phyloP scores from a whole-genome alignment of 2,329 filamentous ascomycete genomes.

The Zymoseptoria tritici region DNA sequence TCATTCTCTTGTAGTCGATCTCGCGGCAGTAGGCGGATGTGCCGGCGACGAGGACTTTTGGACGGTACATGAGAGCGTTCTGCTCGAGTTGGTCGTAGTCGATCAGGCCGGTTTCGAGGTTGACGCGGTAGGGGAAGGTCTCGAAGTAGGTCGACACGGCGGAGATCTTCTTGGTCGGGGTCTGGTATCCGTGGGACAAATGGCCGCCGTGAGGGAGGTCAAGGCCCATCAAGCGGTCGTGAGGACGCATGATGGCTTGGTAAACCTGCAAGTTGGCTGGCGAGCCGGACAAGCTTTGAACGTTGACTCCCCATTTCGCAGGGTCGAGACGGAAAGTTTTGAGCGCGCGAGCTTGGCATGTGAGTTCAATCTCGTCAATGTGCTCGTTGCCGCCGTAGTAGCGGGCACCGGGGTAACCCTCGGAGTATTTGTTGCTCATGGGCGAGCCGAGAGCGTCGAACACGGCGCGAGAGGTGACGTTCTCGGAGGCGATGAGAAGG shows the following conservation, averaged over 20 bases:
- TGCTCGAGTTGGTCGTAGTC: constrained; percentile 92
- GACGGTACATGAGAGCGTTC: constrained; percentile 83
- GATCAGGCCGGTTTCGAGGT: constrained; percentile 86
- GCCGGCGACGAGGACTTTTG: constrained; percentile 91
- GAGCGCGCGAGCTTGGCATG: constrained; percentile 90
- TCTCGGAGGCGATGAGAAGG: constrained; percentile 97
- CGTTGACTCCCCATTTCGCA: constrained; percentile 96
- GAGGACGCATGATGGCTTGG: constrained; percentile 82
- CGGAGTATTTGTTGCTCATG: constrained; percentile 97
- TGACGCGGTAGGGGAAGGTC: constrained; percentile 91
- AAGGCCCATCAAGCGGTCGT: constrained; percentile 94
- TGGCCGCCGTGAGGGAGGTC: constrained; percentile 95
- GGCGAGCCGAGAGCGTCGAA: constrained; percentile 92
- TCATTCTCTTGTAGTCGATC: constrained; percentile 95
- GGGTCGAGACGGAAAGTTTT: constrained; percentile 81
- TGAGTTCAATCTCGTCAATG: constrained; percentile 91
- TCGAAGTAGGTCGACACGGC: constrained; percentile 98
- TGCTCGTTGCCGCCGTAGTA: constrained; percentile 99
- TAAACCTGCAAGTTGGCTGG: constrained; percentile 77
- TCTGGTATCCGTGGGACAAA: constrained; percentile 95
- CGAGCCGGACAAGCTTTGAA: constrained; percentile 81
- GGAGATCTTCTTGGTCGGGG: constrained; percentile 74
- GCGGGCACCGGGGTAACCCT: constrained; percentile 94
- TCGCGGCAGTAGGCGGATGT: constrained; percentile 97
- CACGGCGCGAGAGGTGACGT: constrained; percentile 96